These are phyloP conservation scores for Dioscorea zingiberensis DNA, from an alignment of 106 monocot species.

Conservation along the genomic window DNA sequence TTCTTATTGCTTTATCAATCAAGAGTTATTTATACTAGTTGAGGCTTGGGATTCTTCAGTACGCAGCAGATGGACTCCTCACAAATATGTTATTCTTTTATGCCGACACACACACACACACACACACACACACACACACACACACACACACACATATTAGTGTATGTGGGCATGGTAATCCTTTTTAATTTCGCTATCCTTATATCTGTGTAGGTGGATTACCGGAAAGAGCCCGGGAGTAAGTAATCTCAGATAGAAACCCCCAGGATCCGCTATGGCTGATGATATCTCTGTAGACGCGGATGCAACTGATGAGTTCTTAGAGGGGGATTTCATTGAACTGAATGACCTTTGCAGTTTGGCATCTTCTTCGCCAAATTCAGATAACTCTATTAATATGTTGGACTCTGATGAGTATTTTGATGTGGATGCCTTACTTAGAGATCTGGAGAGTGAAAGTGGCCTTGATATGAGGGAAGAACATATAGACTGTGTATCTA, in stretches of 20 bases:
- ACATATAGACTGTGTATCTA: slow-evolving; percentile 6
- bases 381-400: slow-evolving; percentile 36
- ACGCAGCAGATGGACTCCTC: not conserved
- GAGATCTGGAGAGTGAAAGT: slow-evolving; percentile 27
- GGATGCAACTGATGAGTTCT: slow-evolving; percentile 12
- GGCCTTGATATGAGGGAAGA: not conserved
- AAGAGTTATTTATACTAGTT: not conserved
- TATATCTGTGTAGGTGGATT: slow-evolving; percentile 2
- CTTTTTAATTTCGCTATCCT: not conserved
- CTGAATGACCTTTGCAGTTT: slow-evolving; percentile 37
- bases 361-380: slow-evolving; percentile 38
- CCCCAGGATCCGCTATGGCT: not conserved
- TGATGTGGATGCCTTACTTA: slow-evolving; percentile 47
- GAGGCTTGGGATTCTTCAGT: too few species aligned
- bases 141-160: too few species aligned
- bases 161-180: not conserved
- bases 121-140: too few species aligned
- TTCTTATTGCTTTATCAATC: too few species aligned
- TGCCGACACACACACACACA: too few species aligned
- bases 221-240: slow-evolving; percentile 8
- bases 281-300: slow-evolving; percentile 15
- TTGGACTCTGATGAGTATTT: slow-evolving; percentile 46
- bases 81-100: not conserved
- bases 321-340: slow-evolving; percentile 47
- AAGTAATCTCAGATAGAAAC: slow-evolving; percentile 3